Evolutionary conservation across 75 land plant genomes (phyloP).

Genomic region (Isoetes taiwanensis): DNA sequence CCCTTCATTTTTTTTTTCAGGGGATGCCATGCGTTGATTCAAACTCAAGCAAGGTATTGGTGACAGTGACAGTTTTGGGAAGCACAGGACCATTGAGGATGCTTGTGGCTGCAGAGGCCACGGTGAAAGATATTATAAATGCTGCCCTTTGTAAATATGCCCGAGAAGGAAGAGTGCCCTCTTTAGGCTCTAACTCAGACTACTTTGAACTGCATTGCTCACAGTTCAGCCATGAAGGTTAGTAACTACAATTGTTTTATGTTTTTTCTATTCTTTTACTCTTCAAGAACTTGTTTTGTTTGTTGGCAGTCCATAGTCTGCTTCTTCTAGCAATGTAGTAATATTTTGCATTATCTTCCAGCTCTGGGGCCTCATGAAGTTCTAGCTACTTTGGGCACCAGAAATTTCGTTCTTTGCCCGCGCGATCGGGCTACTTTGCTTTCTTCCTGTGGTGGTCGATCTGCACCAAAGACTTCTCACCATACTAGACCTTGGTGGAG

Average conservation of each 20-base stretch:
- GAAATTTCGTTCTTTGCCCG: constrained; percentile 1
- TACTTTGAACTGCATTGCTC: neutral
- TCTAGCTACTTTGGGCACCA: neutral
- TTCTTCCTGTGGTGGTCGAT: neutral
- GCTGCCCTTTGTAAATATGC: neutral
- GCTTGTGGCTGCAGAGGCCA: neutral
- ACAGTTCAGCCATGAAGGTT: neutral
- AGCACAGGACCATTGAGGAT: constrained; percentile 7
- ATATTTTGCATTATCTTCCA: too few relatives aligned
- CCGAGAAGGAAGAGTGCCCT: neutral
- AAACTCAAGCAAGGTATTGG: neutral
- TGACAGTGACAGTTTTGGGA: neutral
- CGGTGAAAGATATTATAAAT: neutral
- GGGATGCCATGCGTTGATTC: constrained; percentile 6
- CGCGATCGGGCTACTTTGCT: too few relatives aligned
- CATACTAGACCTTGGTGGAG: neutral
- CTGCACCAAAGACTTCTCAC: neutral
- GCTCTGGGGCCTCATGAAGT: neutral
- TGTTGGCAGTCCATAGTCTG: too few relatives aligned
- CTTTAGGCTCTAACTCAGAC: neutral
- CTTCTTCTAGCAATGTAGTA: too few relatives aligned
- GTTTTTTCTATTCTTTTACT: neutral
- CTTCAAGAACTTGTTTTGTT: neutral
- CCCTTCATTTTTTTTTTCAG: neutral
- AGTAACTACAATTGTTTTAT: neutral